Conservation (phyloP, 192 early-diverging fungal species). For the Backusella liffmaniae region DNA sequence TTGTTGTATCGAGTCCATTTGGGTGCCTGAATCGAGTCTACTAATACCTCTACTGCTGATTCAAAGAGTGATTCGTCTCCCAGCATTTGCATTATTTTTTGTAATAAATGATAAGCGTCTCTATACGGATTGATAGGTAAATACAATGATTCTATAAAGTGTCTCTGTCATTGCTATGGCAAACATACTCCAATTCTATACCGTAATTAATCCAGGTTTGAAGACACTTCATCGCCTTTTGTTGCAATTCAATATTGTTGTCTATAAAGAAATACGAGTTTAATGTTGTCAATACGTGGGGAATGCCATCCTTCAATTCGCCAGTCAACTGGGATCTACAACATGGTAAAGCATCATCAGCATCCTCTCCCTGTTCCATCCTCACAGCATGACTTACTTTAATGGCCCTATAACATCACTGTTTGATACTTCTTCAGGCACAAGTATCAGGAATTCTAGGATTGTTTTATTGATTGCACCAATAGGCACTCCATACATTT, state of each 20-base stretch:
- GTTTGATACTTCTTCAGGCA: slow-evolving; percentile 54
- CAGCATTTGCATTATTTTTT: slow-evolving; percentile 40
- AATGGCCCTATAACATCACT: slow-evolving; percentile 42
- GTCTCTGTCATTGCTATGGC: too few relatives aligned
- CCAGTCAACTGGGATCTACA: slow-evolving; percentile 31
- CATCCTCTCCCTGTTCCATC: neutral
- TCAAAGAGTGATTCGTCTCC: slow-evolving; percentile 46
- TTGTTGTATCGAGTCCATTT: slow-evolving; percentile 35
- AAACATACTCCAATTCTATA: slow-evolving; percentile 48
- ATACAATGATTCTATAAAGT: neutral
- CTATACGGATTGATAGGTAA: slow-evolving; percentile 24
- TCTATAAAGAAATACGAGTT: slow-evolving; percentile 15
- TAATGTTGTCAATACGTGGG: slow-evolving; percentile 27
- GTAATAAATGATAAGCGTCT: slow-evolving; percentile 39
- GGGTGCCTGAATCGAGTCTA: slow-evolving; percentile 49
- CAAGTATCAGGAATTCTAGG: slow-evolving; percentile 52
- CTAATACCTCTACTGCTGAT: slow-evolving; percentile 48
- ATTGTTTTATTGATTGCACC: slow-evolving; percentile 37
- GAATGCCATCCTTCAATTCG: slow-evolving; percentile 27
- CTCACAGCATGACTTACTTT: slow-evolving; percentile 36
- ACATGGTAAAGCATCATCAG: neutral
- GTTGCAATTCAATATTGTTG: slow-evolving; percentile 31
- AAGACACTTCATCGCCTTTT: slow-evolving; percentile 49
- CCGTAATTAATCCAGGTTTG: slow-evolving; percentile 59
- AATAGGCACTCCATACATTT: slow-evolving; percentile 16